Base-by-base conservation (phyloP, 164 flowering plant species). In the Stephania yunnanensis region DNA sequence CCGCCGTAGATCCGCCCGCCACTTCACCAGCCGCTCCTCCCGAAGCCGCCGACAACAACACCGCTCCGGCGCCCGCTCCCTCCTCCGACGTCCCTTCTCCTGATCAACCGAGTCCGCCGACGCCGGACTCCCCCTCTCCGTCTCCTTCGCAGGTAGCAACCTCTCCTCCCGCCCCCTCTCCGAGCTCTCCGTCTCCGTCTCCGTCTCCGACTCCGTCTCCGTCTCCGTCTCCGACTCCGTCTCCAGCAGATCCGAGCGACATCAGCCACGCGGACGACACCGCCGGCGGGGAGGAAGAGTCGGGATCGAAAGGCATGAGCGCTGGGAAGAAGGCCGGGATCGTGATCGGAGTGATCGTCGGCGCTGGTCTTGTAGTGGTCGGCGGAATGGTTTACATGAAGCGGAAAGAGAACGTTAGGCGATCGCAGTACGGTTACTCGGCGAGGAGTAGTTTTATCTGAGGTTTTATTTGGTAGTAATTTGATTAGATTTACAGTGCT, bases 301-400 rank as follows among this genome's bases (percentile, higher is more conserved):
- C 81, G 0, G 72, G 79, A 15, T 77, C 81, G 0, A 70, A 77
- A 0, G 83, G 82, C 48, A 25, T 79, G 77, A 83, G 70, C 64
- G 50, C 68, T 45, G 85, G 86, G 44, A 79, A 78, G 77, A 83
- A 82, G 78, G 84, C 82, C 30, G 86, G 87, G n/a, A 79, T 81
- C 13, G 86, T 71, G 1, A 3, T 80, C 3, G 86, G 87, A 48
- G 85, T 83, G 0, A 44, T 83, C 1, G 58, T 73, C 17, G 87
- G 71, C 7, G 87, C 68, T 1, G 79, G 77, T 5, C 6, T 79
- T 5, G 80, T 83, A 6, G 82, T 72, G 1, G 1, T 82, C 25
- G 83, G 71, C 2, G 84, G 77, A 5, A 30, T 79, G 46, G 77
- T 85, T 13, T 83, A 83, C 81, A 82, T 80, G 82, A 83, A 83